Conservation (phyloP, 2,329 filamentous ascomycete species). For the Cytospora chrysosperma region DNA sequence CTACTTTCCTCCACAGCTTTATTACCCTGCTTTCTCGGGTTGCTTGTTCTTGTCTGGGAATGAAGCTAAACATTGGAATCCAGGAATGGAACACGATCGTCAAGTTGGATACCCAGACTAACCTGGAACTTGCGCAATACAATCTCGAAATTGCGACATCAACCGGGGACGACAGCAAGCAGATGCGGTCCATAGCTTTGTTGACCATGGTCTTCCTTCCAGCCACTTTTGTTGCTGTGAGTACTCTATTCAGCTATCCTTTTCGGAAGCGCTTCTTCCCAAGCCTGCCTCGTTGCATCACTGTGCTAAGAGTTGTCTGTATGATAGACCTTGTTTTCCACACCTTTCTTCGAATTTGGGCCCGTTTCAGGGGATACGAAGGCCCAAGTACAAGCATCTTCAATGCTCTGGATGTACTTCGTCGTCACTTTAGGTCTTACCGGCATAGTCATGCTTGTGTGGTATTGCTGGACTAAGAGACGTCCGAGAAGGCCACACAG, state of each 20-base stretch:
- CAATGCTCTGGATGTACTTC: too few species aligned
- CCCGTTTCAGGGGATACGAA: too few species aligned
- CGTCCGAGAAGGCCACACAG: not conserved
- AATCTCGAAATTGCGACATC: slow-evolving; percentile 21
- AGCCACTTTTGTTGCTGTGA: slow-evolving; percentile 38
- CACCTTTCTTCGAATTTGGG: slow-evolving; percentile 20
- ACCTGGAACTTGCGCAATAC: not conserved
- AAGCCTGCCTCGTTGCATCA: too few species aligned
- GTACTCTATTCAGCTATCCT: not conserved
- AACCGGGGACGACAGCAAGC: slow-evolving; percentile 13
- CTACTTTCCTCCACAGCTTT: too few species aligned
- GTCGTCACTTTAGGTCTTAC: not conserved
- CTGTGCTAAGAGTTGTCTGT: too few species aligned
- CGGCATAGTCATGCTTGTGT: not conserved
- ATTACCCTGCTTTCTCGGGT: too few species aligned
- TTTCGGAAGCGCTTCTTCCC: not conserved
- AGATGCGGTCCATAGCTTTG: slow-evolving; percentile 40
- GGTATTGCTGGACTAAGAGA: not conserved
- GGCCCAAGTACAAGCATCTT: too few species aligned
- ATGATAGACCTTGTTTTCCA: slow-evolving; percentile 15
- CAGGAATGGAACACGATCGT: slow-evolving; percentile 26
- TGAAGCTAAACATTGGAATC: not conserved
- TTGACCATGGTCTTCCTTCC: slow-evolving; percentile 42
- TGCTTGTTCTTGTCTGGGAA: too few species aligned
- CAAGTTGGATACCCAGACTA: slow-evolving; percentile 22